A percentile compares a stretch with the other conserved stretches of the same genome.
These are phyloP conservation scores for Lipomyces japonicus DNA, from an alignment of 805 yeast genomes.

Conservation along the genomic window DNA sequence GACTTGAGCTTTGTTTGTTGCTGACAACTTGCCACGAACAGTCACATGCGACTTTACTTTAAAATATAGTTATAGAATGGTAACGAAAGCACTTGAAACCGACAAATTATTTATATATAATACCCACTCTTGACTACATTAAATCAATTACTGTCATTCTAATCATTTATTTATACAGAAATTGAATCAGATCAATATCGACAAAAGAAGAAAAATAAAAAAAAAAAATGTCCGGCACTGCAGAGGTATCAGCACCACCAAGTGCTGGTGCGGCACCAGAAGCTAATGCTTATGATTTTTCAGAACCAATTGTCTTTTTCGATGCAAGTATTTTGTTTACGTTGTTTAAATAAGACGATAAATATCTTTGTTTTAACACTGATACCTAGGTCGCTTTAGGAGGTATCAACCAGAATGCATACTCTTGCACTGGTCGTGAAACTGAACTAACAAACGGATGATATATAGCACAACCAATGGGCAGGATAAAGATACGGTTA, in stretches of 20 bases:
- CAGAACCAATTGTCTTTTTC: constrained; percentile 42
- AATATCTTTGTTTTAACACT: background rate
- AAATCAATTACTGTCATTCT: no score
- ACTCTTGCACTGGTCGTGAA: background rate
- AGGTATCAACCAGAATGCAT: constrained; percentile 32
- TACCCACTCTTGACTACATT: no score
- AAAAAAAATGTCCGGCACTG: no score
- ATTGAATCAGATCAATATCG: no score
- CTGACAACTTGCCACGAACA: no score
- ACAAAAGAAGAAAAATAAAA: no score
- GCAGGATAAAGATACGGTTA: constrained; percentile 47
- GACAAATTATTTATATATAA: no score
- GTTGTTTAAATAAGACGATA: constrained; percentile 22
- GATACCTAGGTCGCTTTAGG: constrained; percentile 32
- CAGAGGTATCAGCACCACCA: background rate
- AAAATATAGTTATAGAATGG: no score
- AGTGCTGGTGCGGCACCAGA: background rate
- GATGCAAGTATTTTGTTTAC: constrained; percentile 36
- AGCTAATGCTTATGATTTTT: constrained; percentile 18
- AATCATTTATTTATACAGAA: no score
- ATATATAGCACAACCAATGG: constrained; percentile 36
- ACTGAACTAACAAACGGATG: background rate
- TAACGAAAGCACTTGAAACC: no score
- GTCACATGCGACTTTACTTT: no score
- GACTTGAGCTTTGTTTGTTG: no score